Conservation (phyloP, 2,329 filamentous ascomycete species). For the Calonectria pteridis region DNA sequence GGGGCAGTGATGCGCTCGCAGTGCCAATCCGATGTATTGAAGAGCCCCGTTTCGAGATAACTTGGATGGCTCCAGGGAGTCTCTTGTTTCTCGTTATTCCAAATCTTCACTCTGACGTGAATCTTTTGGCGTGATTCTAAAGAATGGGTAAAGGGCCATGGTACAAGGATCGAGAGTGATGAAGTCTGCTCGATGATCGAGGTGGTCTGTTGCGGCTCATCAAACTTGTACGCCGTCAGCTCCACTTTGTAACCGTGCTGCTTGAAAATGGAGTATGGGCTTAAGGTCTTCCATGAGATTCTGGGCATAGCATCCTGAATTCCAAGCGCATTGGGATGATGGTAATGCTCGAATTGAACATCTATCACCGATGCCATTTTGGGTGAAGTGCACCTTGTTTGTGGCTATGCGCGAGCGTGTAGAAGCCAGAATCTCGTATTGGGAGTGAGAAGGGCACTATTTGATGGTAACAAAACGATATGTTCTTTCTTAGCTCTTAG, state of each 20-base stretch:
- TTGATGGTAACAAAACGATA: not conserved
- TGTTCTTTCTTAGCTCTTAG: not conserved
- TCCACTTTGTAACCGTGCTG: constrained; percentile 27
- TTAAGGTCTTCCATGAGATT: constrained; percentile 30
- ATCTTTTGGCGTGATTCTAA: constrained; percentile 16
- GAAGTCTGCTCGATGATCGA: not conserved
- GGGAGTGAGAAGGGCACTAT: not conserved
- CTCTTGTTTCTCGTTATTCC: not conserved
- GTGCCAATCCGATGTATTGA: constrained; percentile 45
- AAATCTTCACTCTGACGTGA: constrained; percentile 19
- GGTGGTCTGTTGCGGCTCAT: no score
- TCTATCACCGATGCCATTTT: constrained; percentile 11
- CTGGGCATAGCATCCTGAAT: constrained; percentile 18
- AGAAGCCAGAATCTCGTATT: no score
- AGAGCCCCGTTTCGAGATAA: constrained; percentile 47
- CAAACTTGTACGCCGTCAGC: not conserved
- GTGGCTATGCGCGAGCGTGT: no score
- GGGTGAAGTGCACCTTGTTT: not conserved
- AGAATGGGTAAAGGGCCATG: constrained; percentile 15
- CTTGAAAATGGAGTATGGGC: not conserved
- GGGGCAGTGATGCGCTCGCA: constrained; percentile 42
- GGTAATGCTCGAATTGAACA: constrained; percentile 29
- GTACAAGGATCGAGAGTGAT: constrained; percentile 6
- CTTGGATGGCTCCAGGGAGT: constrained; percentile 25
- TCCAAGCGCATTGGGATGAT: constrained; percentile 14